Evolutionary conservation across 495 filamentous ascomycete genomes (phyloP).

Genomic region (Penicillium daleae): DNA sequence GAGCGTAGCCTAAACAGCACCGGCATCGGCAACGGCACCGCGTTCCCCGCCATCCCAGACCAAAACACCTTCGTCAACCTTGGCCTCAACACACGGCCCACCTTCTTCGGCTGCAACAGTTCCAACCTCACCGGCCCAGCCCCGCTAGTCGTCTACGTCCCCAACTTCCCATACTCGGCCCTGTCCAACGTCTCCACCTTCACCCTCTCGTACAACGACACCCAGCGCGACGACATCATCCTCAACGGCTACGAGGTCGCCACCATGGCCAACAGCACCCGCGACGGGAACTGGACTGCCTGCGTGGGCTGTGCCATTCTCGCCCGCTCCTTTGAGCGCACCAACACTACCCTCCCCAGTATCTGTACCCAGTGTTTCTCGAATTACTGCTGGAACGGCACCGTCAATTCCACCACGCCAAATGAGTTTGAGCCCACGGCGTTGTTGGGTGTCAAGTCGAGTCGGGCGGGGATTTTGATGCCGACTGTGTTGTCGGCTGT

Average conservation of each 20-base stretch:
- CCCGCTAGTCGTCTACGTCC: conserved; percentile 87
- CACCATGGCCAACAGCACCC: conserved; percentile 78
- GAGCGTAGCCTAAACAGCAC: conserved; percentile 62
- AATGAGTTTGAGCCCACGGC: conserved; percentile 33
- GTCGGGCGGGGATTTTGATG: conserved; percentile 1
- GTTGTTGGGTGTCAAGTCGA: conserved; percentile 24
- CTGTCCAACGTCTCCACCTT: conserved; percentile 78
- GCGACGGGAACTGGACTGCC: conserved; percentile 70
- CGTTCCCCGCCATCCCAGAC: conserved; percentile 83
- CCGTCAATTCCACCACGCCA: conserved; percentile 36
- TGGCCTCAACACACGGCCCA: conserved; percentile 80
- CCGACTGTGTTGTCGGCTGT: neutral
- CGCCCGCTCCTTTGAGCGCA: conserved; percentile 70
- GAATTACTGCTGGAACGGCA: conserved; percentile 75
- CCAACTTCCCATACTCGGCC: conserved; percentile 79
- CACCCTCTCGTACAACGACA: conserved; percentile 59
- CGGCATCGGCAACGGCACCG: conserved; percentile 74
- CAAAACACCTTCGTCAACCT: conserved; percentile 85
- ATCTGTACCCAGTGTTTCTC: conserved; percentile 76
- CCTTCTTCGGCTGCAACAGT: conserved; percentile 90
- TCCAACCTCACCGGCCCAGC: conserved; percentile 57
- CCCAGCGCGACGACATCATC: conserved; percentile 74
- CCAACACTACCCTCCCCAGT: conserved; percentile 61
- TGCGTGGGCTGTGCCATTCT: conserved; percentile 92
- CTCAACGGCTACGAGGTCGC: conserved; percentile 81